Base-by-base conservation (phyloP, 441 rosid genomes). In the Populus hybrid region DNA sequence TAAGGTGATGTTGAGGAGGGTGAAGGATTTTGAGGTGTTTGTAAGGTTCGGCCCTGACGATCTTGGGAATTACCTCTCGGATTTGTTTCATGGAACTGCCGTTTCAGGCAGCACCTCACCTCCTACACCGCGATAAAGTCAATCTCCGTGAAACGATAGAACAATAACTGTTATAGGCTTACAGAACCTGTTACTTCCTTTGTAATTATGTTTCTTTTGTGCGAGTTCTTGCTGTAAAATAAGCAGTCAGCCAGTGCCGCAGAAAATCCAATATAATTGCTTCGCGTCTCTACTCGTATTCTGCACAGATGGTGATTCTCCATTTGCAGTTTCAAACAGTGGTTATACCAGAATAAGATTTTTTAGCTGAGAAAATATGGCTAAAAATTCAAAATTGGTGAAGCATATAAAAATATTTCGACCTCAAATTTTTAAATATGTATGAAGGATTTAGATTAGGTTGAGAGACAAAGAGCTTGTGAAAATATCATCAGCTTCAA, bases 51-150 rank as follows among this genome's bases (percentile, higher is more conserved):
- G 81, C 40, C 90, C 91, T 4, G 91, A 89, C 46, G 92, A 87
- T 69, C 67, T 91, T 78, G 89, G 67, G 80, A 90, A 87, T 74
- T 85, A 82, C 84, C 82, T 93, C 78, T 86, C 92, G 26, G 85
- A 85, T 81, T 78, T 93, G 83, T 91, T 90, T 81, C 92, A 81
- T 18, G 89, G 89, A 40, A 78, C 84, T 70, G 76, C 81, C 26
- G 75, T 83, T 72, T 84, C 85, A 5, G 76, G 40, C 35, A 77
- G 71, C 74, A 70, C 70, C 4, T 69, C 88, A 21, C 79, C 88
- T 9, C 8, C 80, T 26, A 64, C 80, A 11, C 73, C 85, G 10
- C 72, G 73, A 65, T 80, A 84, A 67, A 78, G 89, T 74, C 30
- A 80, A 30, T 40, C 77, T 4, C 4, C 69, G 24, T 28, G 69